phyloP scores from a whole-genome alignment of 768 basidiomycete genomes.

The Plicaturopsis crispa region DNA sequence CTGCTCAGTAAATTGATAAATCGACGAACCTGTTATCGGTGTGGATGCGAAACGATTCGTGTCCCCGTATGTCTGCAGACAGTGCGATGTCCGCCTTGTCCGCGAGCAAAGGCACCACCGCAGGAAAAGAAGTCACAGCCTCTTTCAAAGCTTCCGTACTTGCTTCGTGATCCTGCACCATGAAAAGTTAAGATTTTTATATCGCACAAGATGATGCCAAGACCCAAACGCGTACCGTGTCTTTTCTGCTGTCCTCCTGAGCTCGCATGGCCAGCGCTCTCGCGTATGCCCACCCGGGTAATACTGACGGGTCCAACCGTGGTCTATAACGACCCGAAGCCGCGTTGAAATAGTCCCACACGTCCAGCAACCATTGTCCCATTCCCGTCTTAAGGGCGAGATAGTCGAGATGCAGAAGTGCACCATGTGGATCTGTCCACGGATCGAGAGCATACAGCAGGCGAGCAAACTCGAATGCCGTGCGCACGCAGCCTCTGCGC shows the following conservation, averaged over 20 bases:
- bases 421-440: conserved; percentile 82
- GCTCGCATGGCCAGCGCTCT: conserved; percentile 60
- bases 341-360: conserved; percentile 43
- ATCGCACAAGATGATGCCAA: not conserved
- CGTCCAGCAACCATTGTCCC: conserved; percentile 70
- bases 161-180: conserved; percentile 38
- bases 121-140: conserved; percentile 74
- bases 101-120: conserved; percentile 72
- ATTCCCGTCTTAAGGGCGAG: conserved; percentile 78
- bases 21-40: too few species aligned
- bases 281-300: conserved; percentile 78
- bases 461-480: conserved; percentile 88
- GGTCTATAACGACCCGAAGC: conserved; percentile 13
- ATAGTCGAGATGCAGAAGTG: conserved; percentile 76
- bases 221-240: conserved; percentile 18
- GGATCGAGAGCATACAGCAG: conserved; percentile 83
- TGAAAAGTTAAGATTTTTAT: not conserved
- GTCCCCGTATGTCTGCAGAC: conserved; percentile 45
- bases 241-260: conserved; percentile 37
- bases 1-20: too few species aligned
- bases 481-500: conserved; percentile 82
- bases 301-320: conserved; percentile 42
- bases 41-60: conserved; percentile 63
- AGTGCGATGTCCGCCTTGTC: conserved; percentile 77
- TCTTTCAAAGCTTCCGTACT: conserved; percentile 66